Conservation (phyloP, 306 rosid species). For the Canavalia ensiformis region DNA sequence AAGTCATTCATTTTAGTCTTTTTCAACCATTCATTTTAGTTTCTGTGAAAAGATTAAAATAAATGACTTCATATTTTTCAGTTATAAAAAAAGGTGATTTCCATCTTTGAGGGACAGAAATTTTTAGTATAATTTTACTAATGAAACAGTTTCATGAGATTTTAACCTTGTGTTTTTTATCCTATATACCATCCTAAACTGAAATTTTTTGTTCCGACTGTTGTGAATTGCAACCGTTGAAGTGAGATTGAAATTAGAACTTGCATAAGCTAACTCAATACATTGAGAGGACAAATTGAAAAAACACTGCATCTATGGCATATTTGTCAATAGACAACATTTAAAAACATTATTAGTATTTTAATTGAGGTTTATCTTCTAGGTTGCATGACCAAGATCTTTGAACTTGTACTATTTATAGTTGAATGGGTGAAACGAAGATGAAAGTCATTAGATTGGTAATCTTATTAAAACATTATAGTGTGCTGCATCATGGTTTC, state of each 20-base stretch:
- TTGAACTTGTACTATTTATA: background rate
- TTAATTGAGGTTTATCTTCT: background rate
- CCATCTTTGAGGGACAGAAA: too few relatives aligned
- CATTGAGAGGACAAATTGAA: background rate
- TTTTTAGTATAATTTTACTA: background rate
- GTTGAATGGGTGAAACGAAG: background rate
- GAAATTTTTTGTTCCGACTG: background rate
- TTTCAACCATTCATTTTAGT: too few relatives aligned
- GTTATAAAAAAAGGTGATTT: too few relatives aligned
- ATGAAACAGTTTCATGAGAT: background rate
- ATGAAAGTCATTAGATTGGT: background rate
- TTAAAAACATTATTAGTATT: background rate
- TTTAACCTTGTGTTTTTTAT: conserved; percentile 3
- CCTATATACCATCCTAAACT: background rate
- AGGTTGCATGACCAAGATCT: conserved; percentile 15
- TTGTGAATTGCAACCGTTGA: conserved; percentile 11
- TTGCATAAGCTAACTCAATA: conserved; percentile 30
- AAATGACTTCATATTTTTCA: too few relatives aligned
- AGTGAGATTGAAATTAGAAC: conserved; percentile 11
- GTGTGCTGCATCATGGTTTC: background rate
- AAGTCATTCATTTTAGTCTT: too few relatives aligned
- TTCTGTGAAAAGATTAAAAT: too few relatives aligned
- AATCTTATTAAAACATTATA: background rate
- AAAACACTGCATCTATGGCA: background rate
- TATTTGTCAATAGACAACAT: conserved; percentile 20